Evolutionary conservation across 331 rosid genomes (phyloP), one percentile per base, ranked within the genome.

Genomic region (Ulmus americana): DNA sequence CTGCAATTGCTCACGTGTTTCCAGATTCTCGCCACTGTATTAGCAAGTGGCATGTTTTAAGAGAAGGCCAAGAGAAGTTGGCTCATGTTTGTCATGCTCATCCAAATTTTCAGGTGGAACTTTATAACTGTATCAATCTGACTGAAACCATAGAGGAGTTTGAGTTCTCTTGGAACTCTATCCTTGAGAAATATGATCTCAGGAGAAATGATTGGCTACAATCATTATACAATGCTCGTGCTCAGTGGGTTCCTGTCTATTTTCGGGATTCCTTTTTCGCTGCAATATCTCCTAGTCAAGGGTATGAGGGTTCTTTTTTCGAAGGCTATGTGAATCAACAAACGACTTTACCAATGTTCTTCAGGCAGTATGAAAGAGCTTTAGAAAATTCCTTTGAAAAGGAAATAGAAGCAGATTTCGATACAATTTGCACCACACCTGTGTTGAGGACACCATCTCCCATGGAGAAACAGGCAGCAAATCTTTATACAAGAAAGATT

Each of bases 101-200:
- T 81, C 97, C 96, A 43, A 79, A 65, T 78, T 88, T 91, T 77
- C 96, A 91, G 75, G 76, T 70, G 68, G 97, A 91, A 66, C 89
- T 91, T 68, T 91, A 91, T 77, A 91, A 86, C 51, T 91, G 96
- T 74, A 91, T 91, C 75, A 91, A 88, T 74, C 61, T 88, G 78
- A 91, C 96, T 43, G 96, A 91, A 86, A 91, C 97, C 64, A 83
- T 86, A 20, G 97, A 91, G 74, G 97, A 91, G 79, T 91, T 91
- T 78, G 97, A 91, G 63, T 82, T 86, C 67, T 83, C 90, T 39
- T 91, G 97, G 97, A 81, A 67, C 80, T 77, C 74, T 70, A 78
- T 88, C 70, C 69, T 91, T 72, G 95, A 88, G 70, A 91, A 84
- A 81, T 91, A 91, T 76, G 87, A 91, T 42, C 90, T 91, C 63